Conservation (phyloP, 1,284 basidiomycete species). For the Acaromyces ingoldii region DNA sequence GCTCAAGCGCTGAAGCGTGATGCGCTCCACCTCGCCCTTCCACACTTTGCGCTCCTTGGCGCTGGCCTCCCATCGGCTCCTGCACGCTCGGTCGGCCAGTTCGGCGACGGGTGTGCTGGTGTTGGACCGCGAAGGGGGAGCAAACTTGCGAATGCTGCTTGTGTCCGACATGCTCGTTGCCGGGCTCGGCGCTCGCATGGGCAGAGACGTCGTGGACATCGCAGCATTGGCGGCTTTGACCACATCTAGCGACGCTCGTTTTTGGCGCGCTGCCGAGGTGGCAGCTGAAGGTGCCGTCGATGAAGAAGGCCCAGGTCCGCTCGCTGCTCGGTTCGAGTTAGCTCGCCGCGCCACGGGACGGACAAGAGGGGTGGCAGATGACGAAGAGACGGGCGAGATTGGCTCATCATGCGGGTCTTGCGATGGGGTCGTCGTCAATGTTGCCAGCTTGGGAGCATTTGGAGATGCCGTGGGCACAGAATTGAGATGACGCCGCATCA, state of each 20-base stretch:
- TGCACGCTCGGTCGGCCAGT: constrained; percentile 6
- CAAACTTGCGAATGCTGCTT: neutral
- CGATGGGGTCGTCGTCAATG: too few relatives aligned
- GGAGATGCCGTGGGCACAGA: too few relatives aligned
- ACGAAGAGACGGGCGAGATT: too few relatives aligned
- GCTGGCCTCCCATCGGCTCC: constrained; percentile 3
- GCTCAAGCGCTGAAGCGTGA: neutral
- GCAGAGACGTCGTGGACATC: neutral
- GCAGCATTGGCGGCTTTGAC: neutral
- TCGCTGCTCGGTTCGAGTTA: too few relatives aligned
- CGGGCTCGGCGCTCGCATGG: neutral
- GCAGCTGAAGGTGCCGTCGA: neutral
- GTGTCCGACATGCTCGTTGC: neutral
- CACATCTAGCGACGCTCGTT: neutral
- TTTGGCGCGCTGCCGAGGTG: neutral
- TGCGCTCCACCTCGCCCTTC: constrained; percentile 5
- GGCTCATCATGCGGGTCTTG: too few relatives aligned
- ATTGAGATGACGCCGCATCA: too few relatives aligned
- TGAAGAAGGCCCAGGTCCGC: neutral
- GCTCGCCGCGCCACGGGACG: too few relatives aligned
- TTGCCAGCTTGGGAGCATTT: too few relatives aligned
- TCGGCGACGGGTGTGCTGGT: constrained; percentile 1
- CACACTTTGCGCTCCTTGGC: constrained; percentile 6
- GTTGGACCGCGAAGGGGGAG: neutral
- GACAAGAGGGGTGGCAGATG: too few relatives aligned